These are phyloP conservation scores for Leptographium lundbergii DNA, from an alignment of 2,329 filamentous ascomycete species.

Conservation along the genomic window DNA sequence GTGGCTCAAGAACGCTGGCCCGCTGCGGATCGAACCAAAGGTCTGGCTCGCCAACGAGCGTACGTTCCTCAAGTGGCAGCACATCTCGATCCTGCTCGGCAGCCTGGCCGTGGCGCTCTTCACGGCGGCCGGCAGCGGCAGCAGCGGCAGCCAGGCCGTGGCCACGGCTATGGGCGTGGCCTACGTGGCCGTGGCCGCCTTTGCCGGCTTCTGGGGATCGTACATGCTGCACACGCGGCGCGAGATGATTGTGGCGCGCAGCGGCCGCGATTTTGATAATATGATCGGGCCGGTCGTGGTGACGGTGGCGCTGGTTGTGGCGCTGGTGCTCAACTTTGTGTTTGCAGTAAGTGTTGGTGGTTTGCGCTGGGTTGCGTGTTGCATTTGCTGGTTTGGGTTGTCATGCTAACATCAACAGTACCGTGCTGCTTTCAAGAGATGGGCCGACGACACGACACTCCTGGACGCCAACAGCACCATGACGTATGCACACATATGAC, in stretches of 20 bases:
- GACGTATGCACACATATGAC: background rate
- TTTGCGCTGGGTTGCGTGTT: background rate
- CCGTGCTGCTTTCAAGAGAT: slow-evolving; percentile 11
- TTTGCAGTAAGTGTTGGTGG: slow-evolving; percentile 54
- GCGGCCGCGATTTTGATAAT: slow-evolving; percentile 88
- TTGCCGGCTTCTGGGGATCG: slow-evolving; percentile 81
- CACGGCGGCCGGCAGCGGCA: slow-evolving; percentile 53
- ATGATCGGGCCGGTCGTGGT: slow-evolving; percentile 74
- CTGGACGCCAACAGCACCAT: background rate
- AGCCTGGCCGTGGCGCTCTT: slow-evolving; percentile 74
- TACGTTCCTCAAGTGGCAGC: slow-evolving; percentile 98
- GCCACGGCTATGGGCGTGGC: slow-evolving; percentile 69
- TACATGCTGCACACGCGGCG: slow-evolving; percentile 64
- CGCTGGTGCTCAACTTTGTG: slow-evolving; percentile 74
- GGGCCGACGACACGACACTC: slow-evolving; percentile 3
- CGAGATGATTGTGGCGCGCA: slow-evolving; percentile 70
- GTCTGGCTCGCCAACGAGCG: slow-evolving; percentile 98
- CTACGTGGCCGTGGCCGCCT: slow-evolving; percentile 71
- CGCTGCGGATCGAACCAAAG: slow-evolving; percentile 88
- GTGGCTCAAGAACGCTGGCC: slow-evolving; percentile 92
- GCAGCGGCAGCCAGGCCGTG: slow-evolving; percentile 49
- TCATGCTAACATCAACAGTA: slow-evolving; percentile 4
- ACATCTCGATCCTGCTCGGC: slow-evolving; percentile 80
- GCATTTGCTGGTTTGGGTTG: no score
- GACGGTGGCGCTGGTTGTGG: slow-evolving; percentile 63